Percentiles rank a stretch among this genome's conserved stretches.
phyloP scores from a whole-genome alignment of 2,329 filamentous ascomycete genomes.

The Fusarium sterilihyphosum region DNA sequence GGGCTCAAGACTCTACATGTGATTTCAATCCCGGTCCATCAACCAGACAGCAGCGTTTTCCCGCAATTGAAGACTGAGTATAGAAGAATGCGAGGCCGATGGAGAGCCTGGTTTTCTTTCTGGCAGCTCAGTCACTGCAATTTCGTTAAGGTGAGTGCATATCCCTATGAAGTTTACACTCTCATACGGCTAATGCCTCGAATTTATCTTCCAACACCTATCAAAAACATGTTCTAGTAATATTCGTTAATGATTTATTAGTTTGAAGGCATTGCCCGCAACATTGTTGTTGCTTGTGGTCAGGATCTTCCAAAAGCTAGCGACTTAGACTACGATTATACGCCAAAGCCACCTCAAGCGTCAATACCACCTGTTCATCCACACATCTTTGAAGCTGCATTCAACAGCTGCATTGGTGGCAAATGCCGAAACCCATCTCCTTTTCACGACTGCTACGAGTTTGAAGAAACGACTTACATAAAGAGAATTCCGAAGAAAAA shows the following conservation, averaged over 20 bases:
- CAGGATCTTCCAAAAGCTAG: neutral
- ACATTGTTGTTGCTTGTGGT: conserved; percentile 6
- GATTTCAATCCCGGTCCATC: neutral
- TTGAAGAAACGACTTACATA: conserved; percentile 8
- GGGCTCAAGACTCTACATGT: conserved; percentile 2
- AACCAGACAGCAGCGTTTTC: neutral
- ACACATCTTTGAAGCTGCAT: conserved; percentile 14
- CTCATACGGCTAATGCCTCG: too few relatives aligned
- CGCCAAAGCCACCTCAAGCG: conserved; percentile 10
- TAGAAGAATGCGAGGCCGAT: neutral
- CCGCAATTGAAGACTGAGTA: neutral
- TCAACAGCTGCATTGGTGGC: neutral
- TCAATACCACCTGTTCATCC: conserved; percentile 1
- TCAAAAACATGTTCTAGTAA: neutral
- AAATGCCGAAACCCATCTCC: neutral
- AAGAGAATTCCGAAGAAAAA: conserved; percentile 12
- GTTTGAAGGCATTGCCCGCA: conserved; percentile 3
- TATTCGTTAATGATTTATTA: neutral
- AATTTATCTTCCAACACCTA: too few relatives aligned
- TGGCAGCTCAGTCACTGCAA: conserved; percentile 16
- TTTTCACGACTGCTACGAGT: conserved; percentile 12
- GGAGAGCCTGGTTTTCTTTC: conserved; percentile 5
- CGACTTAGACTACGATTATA: conserved; percentile 1
- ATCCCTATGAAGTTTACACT: neutral
- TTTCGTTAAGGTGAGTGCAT: conserved; percentile 5